A percentile compares a stretch with the other conserved stretches of the same genome.
Evolutionary conservation across 495 filamentous ascomycete genomes (phyloP).

Genomic region (Aspergillus funiculosus): DNA sequence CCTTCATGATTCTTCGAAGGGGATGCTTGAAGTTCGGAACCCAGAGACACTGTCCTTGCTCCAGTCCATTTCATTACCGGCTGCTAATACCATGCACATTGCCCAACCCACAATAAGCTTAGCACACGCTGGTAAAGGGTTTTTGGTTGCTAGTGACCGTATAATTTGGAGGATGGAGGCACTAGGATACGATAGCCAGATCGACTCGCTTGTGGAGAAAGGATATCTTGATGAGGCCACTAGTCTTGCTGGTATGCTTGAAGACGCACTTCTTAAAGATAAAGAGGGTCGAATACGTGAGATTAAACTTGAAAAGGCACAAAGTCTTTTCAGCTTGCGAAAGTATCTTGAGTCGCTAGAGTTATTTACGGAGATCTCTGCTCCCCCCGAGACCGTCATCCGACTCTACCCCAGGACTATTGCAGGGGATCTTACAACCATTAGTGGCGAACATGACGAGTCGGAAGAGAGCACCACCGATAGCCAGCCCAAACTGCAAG

Average conservation of each 20-base stretch:
- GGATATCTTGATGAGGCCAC: constrained; percentile 86
- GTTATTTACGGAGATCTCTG: constrained; percentile 80
- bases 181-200: constrained; percentile 86
- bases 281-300: constrained; percentile 75
- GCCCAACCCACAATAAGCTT: constrained; percentile 88
- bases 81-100: constrained; percentile 80
- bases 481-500: constrained; percentile 19
- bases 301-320: constrained; percentile 85
- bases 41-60: constrained; percentile 83
- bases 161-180: constrained; percentile 93
- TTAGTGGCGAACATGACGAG: constrained; percentile 47
- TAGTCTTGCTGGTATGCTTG: constrained; percentile 79
- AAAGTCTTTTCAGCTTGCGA: constrained; percentile 69
- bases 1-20: constrained; percentile 76
- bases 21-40: constrained; percentile 84
- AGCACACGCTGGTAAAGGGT: constrained; percentile 89
- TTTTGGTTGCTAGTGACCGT: constrained; percentile 82
- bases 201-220: constrained; percentile 73
- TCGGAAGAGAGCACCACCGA: constrained; percentile 35
- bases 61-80: constrained; percentile 75
- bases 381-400: constrained; percentile 85
- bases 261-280: constrained; percentile 82
- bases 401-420: constrained; percentile 77
- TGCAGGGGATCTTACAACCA: constrained; percentile 67
- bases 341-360: constrained; percentile 89